A percentile compares a stretch with the other conserved stretches of the same genome.
Conservation (phyloP, 805 yeast species). For the Candida xyloterini region DNA sequence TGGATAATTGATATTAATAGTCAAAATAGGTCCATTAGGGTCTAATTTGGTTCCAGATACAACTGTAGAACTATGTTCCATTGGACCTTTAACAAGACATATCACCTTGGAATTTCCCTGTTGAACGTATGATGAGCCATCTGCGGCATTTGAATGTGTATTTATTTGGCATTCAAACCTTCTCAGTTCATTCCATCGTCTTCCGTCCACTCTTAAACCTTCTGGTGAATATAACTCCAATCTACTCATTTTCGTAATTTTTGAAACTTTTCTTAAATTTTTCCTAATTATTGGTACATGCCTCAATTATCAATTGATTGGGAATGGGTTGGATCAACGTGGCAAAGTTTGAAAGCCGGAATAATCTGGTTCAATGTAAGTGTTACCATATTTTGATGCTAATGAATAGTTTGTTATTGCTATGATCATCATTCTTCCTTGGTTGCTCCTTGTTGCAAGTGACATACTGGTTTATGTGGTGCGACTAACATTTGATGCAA, state of each 20-base stretch:
- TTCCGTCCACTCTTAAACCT: slow-evolving; percentile 89
- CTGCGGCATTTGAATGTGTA: slow-evolving; percentile 84
- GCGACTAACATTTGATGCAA: slow-evolving; percentile 16
- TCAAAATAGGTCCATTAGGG: slow-evolving; percentile 55
- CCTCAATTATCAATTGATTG: slow-evolving; percentile 8
- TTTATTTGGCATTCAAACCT: slow-evolving; percentile 76
- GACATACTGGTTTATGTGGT: slow-evolving; percentile 26
- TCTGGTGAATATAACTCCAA: slow-evolving; percentile 91
- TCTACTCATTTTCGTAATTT: slow-evolving; percentile 32
- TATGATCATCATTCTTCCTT: slow-evolving; percentile 26
- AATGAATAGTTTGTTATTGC: slow-evolving; percentile 20
- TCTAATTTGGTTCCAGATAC: slow-evolving; percentile 48
- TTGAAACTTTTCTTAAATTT: slow-evolving; percentile 1
- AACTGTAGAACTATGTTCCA: slow-evolving; percentile 56
- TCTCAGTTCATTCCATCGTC: slow-evolving; percentile 92
- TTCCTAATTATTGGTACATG: not conserved
- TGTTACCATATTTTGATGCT: not conserved
- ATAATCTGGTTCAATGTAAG: slow-evolving; percentile 24
- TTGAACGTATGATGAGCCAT: slow-evolving; percentile 89
- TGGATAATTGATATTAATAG: slow-evolving; percentile 67
- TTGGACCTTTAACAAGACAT: slow-evolving; percentile 85
- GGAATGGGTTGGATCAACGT: slow-evolving; percentile 1
- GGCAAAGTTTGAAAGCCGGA: slow-evolving; percentile 15
- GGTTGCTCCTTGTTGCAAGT: slow-evolving; percentile 18
- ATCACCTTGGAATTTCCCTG: slow-evolving; percentile 89